Percentiles rank a stretch among this genome's conserved stretches.
phyloP scores from a whole-genome alignment of 495 filamentous ascomycete species.

The Massariosphaeria phaeospora region DNA sequence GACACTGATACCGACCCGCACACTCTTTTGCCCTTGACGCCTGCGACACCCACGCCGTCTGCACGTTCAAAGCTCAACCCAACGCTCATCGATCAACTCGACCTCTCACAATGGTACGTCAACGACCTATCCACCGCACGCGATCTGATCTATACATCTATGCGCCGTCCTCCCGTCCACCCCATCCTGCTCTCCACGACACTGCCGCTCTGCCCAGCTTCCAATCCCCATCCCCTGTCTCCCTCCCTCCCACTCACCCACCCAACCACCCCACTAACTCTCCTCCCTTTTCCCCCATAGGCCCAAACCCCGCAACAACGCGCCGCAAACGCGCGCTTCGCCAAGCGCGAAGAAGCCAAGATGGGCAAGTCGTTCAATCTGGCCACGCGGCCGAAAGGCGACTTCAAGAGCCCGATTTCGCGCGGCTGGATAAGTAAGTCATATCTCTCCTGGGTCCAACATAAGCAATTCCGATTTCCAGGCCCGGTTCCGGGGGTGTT shows the following conservation, averaged over 20 bases:
- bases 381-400: constrained; percentile 61
- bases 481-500: not conserved
- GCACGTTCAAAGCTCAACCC: not conserved
- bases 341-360: constrained; percentile 70
- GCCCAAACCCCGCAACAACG: constrained; percentile 94
- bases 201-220: not conserved
- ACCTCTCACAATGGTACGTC: not conserved
- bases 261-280: not conserved
- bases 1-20: too few species aligned
- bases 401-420: constrained; percentile 73
- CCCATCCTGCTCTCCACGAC: too few species aligned
- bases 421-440: constrained; percentile 75
- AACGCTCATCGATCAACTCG: not conserved
- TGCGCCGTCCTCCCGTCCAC: too few species aligned
- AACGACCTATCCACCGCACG: too few species aligned
- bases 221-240: not conserved
- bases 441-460: not conserved
- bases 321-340: constrained; percentile 78
- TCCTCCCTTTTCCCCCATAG: constrained; percentile 43
- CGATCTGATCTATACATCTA: too few species aligned
- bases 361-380: constrained; percentile 73
- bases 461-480: not conserved
- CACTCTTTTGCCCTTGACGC: too few species aligned
- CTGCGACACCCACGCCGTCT: too few species aligned
- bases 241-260: not conserved